Base-by-base conservation (phyloP, 2,329 filamentous ascomycete genomes). In the Sporothrix curviconia region DNA sequence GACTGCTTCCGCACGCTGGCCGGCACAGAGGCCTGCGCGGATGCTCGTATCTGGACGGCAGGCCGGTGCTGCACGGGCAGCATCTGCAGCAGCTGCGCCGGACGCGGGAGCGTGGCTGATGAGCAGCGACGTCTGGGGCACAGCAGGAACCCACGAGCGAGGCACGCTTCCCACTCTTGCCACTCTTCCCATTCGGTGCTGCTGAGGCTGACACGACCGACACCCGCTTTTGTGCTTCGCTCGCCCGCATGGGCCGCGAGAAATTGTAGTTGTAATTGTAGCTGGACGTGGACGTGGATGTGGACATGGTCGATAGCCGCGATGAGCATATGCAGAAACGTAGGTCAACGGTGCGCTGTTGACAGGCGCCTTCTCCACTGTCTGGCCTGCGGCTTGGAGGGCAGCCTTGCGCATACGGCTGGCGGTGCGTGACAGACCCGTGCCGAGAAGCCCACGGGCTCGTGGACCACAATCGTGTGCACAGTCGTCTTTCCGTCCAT, bases 221-320 rank as follows among this genome's bases (percentile, higher is more conserved):
- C 7, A 28, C 12, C 22, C 42, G 53, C 22, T 30, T n/a, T n/a
- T n/a, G n/a, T n/a, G n/a, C n/a, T n/a, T n/a, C n/a, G n/a, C n/a
- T n/a, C n/a, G 43, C 22, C 14, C 28, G 47, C 36, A 55, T 32
- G 0, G 58, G 58, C 22, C 58, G 50, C 4, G 58, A 60, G 15
- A 60, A 60, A 22, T 60, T 60, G 58, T 55, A 50, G 49, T 32
- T 47, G 12, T 34, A n/a, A n/a, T n/a, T n/a, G n/a, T n/a, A n/a
- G n/a, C n/a, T n/a, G n/a, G n/a, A n/a, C n/a, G n/a, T n/a, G n/a
- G n/a, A n/a, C n/a, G n/a, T 40, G 14, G 25, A 11, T 7, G 44
- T 15, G 2, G 39, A 25, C 28, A 30, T n/a, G n/a, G n/a, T n/a
- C n/a, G n/a, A n/a, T n/a, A 47, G 32, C 57, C 28, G 11, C 54